A percentile compares a stretch with the other conserved stretches of the same genome.
These are phyloP conservation scores for Apiotrichum akiyoshidainum DNA, from an alignment of 1,284 basidiomycete genomes.

Conservation along the genomic window DNA sequence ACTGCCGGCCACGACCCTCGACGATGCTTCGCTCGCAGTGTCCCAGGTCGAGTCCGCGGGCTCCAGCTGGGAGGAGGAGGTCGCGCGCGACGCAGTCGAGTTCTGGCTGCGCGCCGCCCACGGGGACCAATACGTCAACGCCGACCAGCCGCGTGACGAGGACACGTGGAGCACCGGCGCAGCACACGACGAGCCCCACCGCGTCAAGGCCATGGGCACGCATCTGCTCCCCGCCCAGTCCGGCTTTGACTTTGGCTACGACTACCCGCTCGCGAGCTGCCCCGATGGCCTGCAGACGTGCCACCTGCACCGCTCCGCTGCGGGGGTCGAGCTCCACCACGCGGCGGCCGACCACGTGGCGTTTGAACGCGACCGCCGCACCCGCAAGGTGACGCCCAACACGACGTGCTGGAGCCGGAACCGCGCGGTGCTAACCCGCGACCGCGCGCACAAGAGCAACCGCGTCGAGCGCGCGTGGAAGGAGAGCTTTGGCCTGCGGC, in stretches of 20 bases:
- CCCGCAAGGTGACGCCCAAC: background rate
- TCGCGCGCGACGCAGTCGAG: background rate
- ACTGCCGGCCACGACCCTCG: too few relatives aligned
- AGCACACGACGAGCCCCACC: too few relatives aligned
- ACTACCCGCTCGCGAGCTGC: background rate
- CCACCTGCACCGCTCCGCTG: background rate
- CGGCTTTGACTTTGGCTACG: background rate
- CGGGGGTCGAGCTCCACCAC: background rate
- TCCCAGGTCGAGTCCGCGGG: too few relatives aligned
- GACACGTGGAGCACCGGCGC: background rate
- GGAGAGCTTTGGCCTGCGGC: background rate
- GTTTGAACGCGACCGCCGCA: background rate
- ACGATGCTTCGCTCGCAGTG: too few relatives aligned
- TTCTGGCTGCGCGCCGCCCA: background rate
- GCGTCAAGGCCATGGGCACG: background rate
- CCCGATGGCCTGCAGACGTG: background rate
- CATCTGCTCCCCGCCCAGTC: too few relatives aligned
- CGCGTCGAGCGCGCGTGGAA: background rate
- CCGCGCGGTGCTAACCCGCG: background rate
- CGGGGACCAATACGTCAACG: background rate
- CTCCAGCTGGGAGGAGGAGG: background rate
- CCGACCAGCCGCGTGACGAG: background rate
- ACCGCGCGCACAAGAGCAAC: background rate
- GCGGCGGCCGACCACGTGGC: background rate
- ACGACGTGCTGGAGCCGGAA: slow-evolving; percentile 1